Evolutionary conservation across 2,329 filamentous ascomycete genomes (phyloP), one percentile per base, ranked within the genome.

Genomic region (Xylariaceae sp.): DNA sequence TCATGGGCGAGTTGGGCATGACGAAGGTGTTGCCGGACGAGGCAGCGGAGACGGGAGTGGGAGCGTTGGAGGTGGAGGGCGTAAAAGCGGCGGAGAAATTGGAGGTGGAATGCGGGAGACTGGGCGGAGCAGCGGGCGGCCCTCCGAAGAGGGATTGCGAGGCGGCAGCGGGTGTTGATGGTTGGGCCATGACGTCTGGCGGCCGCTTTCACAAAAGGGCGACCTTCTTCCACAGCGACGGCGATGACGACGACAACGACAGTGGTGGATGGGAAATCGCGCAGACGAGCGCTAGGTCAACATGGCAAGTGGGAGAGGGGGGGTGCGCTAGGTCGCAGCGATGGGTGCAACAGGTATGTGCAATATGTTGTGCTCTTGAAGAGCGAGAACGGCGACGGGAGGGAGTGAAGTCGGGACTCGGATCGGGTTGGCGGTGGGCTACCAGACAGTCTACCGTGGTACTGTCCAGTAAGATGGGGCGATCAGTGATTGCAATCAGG

Each of bases 1-100:
- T 89, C 53, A 85, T 77, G 13, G 91, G 90, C 57, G 88, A 91
- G 66, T 90, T 89, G 16, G 90, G 87, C 89, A 97, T 94, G 66
- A 96, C 85, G 74, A 93, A 96, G 19, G 92, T 91, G 66, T 89
- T 89, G 72, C 82, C 86, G 16, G 77, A 79, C n/a, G 82, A 82
- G 45, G 80, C 71, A 56, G 73, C 73, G 22, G 77, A 78, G 36
- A 72, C 71, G 11, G 77, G 78, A 45, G 77, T 76, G 45, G 73
- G 62, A 11, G 57, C 62, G 55, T 67, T 73, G 40, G 74, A 70
- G 38, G 63, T 60, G 69, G 70, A 61, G 62, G 69, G 55, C 31
- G 64, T 60, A 42, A 62, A 55, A 16, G 68, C 59, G 9, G 64
- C 51, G 28, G 65, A 52, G 14, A 65, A 60, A 19, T 65, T 50